These are phyloP conservation scores for Plectosphaerella sp. DNA, from an alignment of 2,329 filamentous ascomycete species.

Conservation along the genomic window DNA sequence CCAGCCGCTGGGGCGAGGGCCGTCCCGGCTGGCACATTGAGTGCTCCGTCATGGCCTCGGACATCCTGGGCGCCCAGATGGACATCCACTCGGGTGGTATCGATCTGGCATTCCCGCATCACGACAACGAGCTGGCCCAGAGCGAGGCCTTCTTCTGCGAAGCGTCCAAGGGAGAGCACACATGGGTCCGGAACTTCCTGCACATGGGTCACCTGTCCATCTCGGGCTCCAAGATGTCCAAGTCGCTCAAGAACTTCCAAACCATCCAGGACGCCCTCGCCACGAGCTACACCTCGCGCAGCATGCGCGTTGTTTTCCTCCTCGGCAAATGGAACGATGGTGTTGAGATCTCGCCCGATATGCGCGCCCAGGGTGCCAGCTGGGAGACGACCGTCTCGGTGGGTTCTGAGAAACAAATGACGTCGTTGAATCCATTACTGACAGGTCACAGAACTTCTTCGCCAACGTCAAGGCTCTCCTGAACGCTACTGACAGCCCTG, in stretches of 20 bases:
- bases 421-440: conserved; percentile 3
- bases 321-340: conserved; percentile 87
- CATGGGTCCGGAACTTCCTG: conserved; percentile 94
- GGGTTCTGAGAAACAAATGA: conserved; percentile 16
- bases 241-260: conserved; percentile 92
- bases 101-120: conserved; percentile 87
- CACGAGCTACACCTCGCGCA: conserved; percentile 68
- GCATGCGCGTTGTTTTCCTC: conserved; percentile 80
- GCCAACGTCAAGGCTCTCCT: conserved; percentile 51
- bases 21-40: conserved; percentile 96
- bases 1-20: conserved; percentile 80
- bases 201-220: conserved; percentile 89
- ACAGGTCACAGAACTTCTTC: conserved; percentile 48
- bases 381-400: conserved; percentile 79
- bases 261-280: conserved; percentile 81
- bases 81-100: conserved; percentile 93
- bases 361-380: conserved; percentile 66
- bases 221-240: conserved; percentile 91
- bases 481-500: conserved; percentile 33
- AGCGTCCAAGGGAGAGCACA: conserved; percentile 48
- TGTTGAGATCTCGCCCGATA: conserved; percentile 82
- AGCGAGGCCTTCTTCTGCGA: conserved; percentile 77
- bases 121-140: conserved; percentile 89
- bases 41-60: conserved; percentile 92
- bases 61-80: conserved; percentile 77